Evolutionary conservation across 768 basidiomycete species (phyloP).

Genomic region (Pisolithus microcarpus): DNA sequence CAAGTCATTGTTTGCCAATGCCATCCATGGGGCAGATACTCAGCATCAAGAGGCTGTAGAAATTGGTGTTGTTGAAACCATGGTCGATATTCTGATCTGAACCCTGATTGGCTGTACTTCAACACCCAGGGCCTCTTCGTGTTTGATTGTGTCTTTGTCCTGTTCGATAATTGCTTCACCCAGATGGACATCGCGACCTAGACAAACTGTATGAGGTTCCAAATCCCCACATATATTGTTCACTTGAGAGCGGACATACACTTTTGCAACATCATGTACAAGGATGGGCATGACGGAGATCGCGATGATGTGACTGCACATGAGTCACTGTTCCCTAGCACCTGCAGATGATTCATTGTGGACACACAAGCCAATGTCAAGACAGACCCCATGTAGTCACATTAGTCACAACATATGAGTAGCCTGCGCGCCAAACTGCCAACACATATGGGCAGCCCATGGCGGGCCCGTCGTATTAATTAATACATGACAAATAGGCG

Average conservation of each 20-base stretch:
- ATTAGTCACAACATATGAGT: too few species aligned
- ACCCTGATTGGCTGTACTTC: constrained; percentile 21
- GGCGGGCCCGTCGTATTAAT: too few species aligned
- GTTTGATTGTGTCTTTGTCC: constrained; percentile 12
- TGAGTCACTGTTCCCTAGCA: constrained; percentile 4
- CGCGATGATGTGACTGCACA: neutral
- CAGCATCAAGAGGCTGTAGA: constrained; percentile 12
- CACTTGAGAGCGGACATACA: constrained; percentile 14
- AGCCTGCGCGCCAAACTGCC: too few species aligned
- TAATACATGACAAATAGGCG: too few species aligned
- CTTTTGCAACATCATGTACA: constrained; percentile 2
- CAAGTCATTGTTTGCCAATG: constrained; percentile 17
- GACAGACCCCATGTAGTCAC: too few species aligned
- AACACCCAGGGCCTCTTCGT: constrained; percentile 20
- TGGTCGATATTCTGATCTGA: constrained; percentile 16
- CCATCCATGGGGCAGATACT: constrained; percentile 19
- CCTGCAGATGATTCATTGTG: constrained; percentile 13
- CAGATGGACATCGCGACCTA: constrained; percentile 10
- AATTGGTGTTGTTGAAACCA: constrained; percentile 20
- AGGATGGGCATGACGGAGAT: constrained; percentile 6
- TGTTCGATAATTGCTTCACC: constrained; percentile 14
- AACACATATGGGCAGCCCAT: too few species aligned
- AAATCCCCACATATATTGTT: constrained; percentile 13
- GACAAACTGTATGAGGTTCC: constrained; percentile 8
- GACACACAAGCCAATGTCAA: constrained; percentile 12